phyloP scores from a whole-genome alignment of 2,329 filamentous ascomycete species.

The Setomelanomma holmii region DNA sequence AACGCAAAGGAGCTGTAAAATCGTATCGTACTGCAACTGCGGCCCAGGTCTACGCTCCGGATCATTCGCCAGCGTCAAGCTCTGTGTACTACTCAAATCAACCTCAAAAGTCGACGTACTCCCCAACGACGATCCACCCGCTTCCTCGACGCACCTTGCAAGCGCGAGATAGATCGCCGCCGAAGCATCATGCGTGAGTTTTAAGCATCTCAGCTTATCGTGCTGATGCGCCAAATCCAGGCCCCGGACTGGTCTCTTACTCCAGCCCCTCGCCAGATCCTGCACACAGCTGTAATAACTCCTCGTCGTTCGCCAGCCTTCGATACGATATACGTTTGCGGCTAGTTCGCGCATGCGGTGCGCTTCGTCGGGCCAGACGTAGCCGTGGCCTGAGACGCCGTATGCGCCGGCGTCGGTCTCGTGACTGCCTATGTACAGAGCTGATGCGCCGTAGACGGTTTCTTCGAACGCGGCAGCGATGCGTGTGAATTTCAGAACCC shows the following conservation, averaged over 20 bases:
- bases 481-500: slow-evolving; percentile 92
- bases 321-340: slow-evolving; percentile 89
- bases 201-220: slow-evolving; percentile 84
- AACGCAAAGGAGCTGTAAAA: slow-evolving; percentile 72
- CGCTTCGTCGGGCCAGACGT: slow-evolving; percentile 88
- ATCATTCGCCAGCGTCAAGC: slow-evolving; percentile 33
- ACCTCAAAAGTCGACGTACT: slow-evolving; percentile 24
- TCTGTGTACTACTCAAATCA: slow-evolving; percentile 28
- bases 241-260: slow-evolving; percentile 70
- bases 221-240: slow-evolving; percentile 91
- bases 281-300: slow-evolving; percentile 97
- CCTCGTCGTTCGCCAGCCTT: slow-evolving; percentile 94
- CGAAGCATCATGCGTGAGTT: slow-evolving; percentile 76
- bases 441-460: slow-evolving; percentile 89
- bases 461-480: slow-evolving; percentile 95
- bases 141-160: slow-evolving; percentile 70
- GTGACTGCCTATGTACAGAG: slow-evolving; percentile 82
- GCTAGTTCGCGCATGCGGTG: slow-evolving; percentile 85
- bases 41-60: slow-evolving; percentile 29
- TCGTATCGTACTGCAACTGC: slow-evolving; percentile 48
- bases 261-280: slow-evolving; percentile 48
- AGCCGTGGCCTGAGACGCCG: slow-evolving; percentile 81
- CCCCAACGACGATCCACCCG: slow-evolving; percentile 21
- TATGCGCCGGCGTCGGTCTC: slow-evolving; percentile 60
- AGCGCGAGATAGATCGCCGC: slow-evolving; percentile 87